Conservation (phyloP, 208 protist genomes). For the Trypanosoma scelopori region DNA sequence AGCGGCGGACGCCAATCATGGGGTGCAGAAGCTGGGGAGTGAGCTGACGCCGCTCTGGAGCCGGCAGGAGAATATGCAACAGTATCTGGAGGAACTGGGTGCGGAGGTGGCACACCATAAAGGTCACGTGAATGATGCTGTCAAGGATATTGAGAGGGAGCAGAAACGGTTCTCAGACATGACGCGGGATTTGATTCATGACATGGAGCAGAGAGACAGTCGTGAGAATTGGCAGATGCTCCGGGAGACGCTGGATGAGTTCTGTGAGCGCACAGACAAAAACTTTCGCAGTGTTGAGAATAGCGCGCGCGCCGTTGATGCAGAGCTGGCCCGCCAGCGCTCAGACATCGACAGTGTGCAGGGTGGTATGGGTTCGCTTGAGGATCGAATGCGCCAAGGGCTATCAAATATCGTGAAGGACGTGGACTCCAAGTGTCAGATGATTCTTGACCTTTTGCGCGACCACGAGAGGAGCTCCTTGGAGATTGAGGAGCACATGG, state of each 20-base stretch:
- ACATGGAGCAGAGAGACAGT: not conserved
- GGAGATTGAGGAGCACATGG: constrained; percentile 79
- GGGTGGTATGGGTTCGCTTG: constrained; percentile 36
- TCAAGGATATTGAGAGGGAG: constrained; percentile 37
- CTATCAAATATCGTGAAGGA: constrained; percentile 48
- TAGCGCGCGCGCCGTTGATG: constrained; percentile 71
- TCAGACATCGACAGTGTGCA: constrained; percentile 41
- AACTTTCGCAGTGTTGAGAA: constrained; percentile 84
- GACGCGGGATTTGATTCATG: not conserved
- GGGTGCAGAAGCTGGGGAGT: constrained; percentile 47
- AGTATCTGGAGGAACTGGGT: constrained; percentile 41
- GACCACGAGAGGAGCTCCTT: constrained; percentile 63
- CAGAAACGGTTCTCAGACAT: constrained; percentile 2
- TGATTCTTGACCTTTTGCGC: constrained; percentile 57
- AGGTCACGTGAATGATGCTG: not conserved
- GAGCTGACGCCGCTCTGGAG: constrained; percentile 40
- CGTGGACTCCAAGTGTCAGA: constrained; percentile 60
- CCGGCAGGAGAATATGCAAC: constrained; percentile 37
- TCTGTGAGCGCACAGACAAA: constrained; percentile 80
- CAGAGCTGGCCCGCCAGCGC: constrained; percentile 54
- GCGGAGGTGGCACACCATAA: constrained; percentile 40
- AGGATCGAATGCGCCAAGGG: constrained; percentile 41
- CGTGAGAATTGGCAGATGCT: constrained; percentile 25
- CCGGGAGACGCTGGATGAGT: constrained; percentile 64
- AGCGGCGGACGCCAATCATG: constrained; percentile 36